Percentiles rank a stretch among this genome's conserved stretches.
Evolutionary conservation across 2,329 filamentous ascomycete species (phyloP).

Genomic region (Ophiostoma montium): DNA sequence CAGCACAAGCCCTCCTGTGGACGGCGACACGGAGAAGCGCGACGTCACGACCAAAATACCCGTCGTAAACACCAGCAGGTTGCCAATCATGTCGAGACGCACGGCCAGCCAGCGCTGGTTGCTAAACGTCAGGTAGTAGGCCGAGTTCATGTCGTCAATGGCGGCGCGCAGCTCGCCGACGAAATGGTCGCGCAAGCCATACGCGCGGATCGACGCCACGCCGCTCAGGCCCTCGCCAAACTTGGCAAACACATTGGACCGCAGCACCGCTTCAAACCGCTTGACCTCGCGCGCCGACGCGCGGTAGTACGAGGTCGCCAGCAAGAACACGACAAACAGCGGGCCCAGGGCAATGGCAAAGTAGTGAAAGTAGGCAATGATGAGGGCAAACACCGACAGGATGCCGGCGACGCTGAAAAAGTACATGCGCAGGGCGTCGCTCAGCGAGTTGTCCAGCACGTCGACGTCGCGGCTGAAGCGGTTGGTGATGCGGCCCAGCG

Average conservation of each 20-base stretch:
- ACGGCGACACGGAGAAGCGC: conserved; percentile 71
- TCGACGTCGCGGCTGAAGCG: conserved; percentile 92
- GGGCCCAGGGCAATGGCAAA: conserved; percentile 51
- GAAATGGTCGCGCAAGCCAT: conserved; percentile 69
- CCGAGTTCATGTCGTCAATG: conserved; percentile 84
- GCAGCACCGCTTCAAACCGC: conserved; percentile 78
- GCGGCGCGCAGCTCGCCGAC: conserved; percentile 51
- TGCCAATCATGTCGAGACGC: conserved; percentile 73
- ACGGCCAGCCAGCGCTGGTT: conserved; percentile 90
- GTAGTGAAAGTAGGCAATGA: conserved; percentile 92
- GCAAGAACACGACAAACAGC: conserved; percentile 62
- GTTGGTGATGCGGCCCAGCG: conserved; percentile 87
- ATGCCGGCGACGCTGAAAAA: conserved; percentile 75
- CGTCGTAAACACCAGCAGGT: conserved; percentile 70
- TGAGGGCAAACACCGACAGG: conserved; percentile 68
- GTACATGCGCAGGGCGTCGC: conserved; percentile 86
- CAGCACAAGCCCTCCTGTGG: conserved; percentile 74
- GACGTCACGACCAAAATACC: conserved; percentile 87
- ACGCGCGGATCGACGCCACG: conserved; percentile 75
- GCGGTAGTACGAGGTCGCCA: conserved; percentile 78
- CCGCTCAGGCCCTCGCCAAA: conserved; percentile 82
- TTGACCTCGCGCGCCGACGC: conserved; percentile 88
- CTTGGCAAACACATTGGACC: conserved; percentile 77
- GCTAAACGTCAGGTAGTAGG: conserved; percentile 88
- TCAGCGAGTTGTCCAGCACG: conserved; percentile 87